Evolutionary conservation across 2,329 filamentous ascomycete genomes (phyloP).

Genomic region (Pleurostoma richardsiae): DNA sequence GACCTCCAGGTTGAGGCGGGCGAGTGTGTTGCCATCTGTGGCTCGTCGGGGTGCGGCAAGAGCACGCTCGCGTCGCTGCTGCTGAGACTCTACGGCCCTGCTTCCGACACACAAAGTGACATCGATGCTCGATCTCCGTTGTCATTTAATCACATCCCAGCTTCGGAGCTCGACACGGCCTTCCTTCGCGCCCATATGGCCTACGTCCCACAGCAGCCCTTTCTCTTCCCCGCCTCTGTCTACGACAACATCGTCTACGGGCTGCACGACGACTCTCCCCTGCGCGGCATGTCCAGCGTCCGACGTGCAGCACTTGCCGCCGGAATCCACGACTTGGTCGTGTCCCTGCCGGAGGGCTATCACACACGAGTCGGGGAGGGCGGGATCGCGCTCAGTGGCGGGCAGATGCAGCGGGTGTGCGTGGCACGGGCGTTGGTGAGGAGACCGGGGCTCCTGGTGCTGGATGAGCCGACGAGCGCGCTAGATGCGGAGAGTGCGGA

Average conservation of each 20-base stretch:
- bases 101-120: not conserved
- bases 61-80: slow-evolving; percentile 76
- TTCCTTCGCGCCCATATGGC: slow-evolving; percentile 57
- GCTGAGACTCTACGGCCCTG: slow-evolving; percentile 58
- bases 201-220: slow-evolving; percentile 66
- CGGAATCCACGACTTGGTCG: slow-evolving; percentile 73
- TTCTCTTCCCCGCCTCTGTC: slow-evolving; percentile 73
- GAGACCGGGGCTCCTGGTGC: slow-evolving; percentile 64
- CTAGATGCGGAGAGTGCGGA: slow-evolving; percentile 67
- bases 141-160: slow-evolving; percentile 53
- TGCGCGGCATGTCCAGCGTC: slow-evolving; percentile 40
- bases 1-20: slow-evolving; percentile 59
- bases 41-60: slow-evolving; percentile 85
- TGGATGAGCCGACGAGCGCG: slow-evolving; percentile 84
- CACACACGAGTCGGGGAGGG: slow-evolving; percentile 72
- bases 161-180: slow-evolving; percentile 52
- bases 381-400: slow-evolving; percentile 68
- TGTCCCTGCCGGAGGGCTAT: slow-evolving; percentile 65
- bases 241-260: slow-evolving; percentile 82
- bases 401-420: slow-evolving; percentile 75
- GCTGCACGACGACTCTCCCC: slow-evolving; percentile 47
- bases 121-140: slow-evolving; percentile 22
- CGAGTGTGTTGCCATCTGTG: slow-evolving; percentile 72
- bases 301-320: slow-evolving; percentile 49
- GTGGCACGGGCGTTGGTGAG: slow-evolving; percentile 77